These are phyloP conservation scores for Apiospora koreana DNA, from an alignment of 2,329 filamentous ascomycete species.

Conservation along the genomic window DNA sequence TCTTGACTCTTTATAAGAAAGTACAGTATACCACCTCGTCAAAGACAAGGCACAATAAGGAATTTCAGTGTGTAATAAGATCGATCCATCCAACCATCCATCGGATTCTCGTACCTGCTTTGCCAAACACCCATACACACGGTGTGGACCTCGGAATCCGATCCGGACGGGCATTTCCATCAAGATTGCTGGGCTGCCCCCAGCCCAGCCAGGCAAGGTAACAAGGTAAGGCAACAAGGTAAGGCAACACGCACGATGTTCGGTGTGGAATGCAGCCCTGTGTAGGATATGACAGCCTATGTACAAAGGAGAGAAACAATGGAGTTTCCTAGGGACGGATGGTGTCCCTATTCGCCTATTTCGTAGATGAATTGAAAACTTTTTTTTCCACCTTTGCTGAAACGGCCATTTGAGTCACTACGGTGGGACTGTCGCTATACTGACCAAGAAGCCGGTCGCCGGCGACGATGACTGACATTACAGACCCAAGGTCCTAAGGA, in stretches of 20 bases:
- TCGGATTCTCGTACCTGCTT: not conserved
- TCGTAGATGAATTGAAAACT: not conserved
- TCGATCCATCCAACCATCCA: not conserved
- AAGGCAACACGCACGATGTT: not conserved
- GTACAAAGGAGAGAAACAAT: constrained; percentile 8
- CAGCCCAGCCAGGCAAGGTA: not conserved
- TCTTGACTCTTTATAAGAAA: not conserved
- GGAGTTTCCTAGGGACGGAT: not conserved
- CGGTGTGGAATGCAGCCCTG: constrained; percentile 4
- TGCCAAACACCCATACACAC: not conserved
- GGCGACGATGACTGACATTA: not conserved
- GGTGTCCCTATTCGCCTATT: constrained; percentile 8
- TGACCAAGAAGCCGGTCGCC: not conserved
- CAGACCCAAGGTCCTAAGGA: not conserved
- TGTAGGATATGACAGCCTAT: not conserved
- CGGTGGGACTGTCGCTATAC: not conserved
- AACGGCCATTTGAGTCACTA: constrained; percentile 6
- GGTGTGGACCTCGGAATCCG: constrained; percentile 3
- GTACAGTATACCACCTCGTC: not conserved
- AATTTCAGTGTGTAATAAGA: not conserved
- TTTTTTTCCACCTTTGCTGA: constrained; percentile 3
- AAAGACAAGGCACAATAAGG: not conserved
- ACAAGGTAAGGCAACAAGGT: not conserved
- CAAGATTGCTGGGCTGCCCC: not conserved
- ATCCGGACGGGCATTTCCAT: not conserved